Conservation (phyloP, 805 yeast species). For the Starmerella khaoyaiensis region DNA sequence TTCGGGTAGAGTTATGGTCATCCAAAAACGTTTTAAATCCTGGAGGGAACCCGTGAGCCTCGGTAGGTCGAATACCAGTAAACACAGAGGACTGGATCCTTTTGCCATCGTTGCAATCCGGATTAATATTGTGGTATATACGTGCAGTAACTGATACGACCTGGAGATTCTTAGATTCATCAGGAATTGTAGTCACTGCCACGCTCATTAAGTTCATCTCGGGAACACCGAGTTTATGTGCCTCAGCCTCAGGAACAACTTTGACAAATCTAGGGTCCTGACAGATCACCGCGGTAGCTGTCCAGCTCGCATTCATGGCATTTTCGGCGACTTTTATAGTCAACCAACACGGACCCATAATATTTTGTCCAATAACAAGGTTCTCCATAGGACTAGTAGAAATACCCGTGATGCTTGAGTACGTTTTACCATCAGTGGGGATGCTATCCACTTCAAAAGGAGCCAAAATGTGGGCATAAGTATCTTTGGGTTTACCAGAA, state of each 20-base stretch:
- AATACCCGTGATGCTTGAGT: conserved; percentile 67
- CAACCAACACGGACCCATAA: conserved; percentile 98
- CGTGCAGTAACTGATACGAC: conserved; percentile 72
- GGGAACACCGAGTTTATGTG: conserved; percentile 36
- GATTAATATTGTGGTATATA: conserved; percentile 51
- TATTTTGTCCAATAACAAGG: conserved; percentile 64
- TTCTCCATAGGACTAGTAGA: conserved; percentile 65
- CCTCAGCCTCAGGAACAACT: conserved; percentile 28
- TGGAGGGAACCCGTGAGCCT: conserved; percentile 49
- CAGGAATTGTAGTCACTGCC: conserved; percentile 69
- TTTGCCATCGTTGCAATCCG: conserved; percentile 48
- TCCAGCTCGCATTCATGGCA: conserved; percentile 61
- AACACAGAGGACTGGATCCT: conserved; percentile 46
- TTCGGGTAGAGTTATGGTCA: conserved; percentile 32
- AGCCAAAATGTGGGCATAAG: conserved; percentile 62
- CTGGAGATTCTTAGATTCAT: conserved; percentile 65
- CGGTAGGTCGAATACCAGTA: conserved; percentile 68
- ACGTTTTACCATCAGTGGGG: conserved; percentile 51
- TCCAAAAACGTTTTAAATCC: conserved; percentile 44
- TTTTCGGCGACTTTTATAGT: conserved; percentile 50
- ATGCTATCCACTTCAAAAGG: conserved; percentile 40
- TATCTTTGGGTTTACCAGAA: conserved; percentile 29
- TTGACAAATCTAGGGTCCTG: conserved; percentile 29
- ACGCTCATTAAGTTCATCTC: conserved; percentile 61
- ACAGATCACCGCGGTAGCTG: conserved; percentile 55